Evolutionary conservation across 495 filamentous ascomycete genomes (phyloP).

Genomic region (Neurospora intermedia): DNA sequence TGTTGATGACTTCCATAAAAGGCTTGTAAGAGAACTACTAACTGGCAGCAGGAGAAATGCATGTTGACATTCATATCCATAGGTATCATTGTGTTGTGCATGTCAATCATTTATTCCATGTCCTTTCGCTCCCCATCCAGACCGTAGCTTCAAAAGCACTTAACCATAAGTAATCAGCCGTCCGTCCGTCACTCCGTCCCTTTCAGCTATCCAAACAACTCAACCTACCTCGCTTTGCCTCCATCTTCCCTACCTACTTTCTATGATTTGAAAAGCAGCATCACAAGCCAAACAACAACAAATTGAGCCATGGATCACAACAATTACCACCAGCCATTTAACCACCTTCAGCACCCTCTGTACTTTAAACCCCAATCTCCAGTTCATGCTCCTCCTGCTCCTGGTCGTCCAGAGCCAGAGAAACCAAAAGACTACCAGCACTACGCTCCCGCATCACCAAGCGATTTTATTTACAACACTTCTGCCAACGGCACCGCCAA

Average conservation of each 20-base stretch:
- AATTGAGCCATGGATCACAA: not conserved
- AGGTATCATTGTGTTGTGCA: not conserved
- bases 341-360: not conserved
- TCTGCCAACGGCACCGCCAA: not conserved
- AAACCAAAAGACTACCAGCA: not conserved
- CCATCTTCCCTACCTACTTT: not conserved
- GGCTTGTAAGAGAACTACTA: rapidly evolving
- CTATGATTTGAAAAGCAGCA: not conserved
- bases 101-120: not conserved
- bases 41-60: not conserved
- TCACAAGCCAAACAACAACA: not conserved
- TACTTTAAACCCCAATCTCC: not conserved
- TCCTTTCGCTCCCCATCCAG: not conserved
- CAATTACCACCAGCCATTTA: not conserved
- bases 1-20: not conserved
- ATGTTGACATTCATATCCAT: not conserved
- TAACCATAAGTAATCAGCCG: not conserved
- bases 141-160: not conserved
- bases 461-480: conserved; percentile 15
- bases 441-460: conserved; percentile 6
- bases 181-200: not conserved
- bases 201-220: not conserved
- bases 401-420: too few species aligned
- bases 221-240: not conserved
- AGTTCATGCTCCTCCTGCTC: not conserved